phyloP scores from a whole-genome alignment of 2,329 filamentous ascomycete genomes.

The Verticillium klebahnii region DNA sequence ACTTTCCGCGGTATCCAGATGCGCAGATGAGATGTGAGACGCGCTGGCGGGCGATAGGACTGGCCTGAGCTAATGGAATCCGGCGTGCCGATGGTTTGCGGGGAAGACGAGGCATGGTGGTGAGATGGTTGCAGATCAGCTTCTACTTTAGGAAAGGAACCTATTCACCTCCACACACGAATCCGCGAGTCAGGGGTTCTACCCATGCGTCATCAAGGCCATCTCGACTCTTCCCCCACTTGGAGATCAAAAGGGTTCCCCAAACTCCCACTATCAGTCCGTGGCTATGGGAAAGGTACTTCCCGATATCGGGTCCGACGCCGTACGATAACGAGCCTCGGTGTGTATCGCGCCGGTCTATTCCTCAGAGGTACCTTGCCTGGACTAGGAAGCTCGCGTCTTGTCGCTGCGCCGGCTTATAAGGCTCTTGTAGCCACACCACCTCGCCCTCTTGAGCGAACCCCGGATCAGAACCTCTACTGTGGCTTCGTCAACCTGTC shows the following conservation, averaged over 20 bases:
- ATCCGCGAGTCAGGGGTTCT: background rate
- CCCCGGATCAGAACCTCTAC: background rate
- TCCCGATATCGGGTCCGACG: background rate
- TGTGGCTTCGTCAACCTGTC: background rate
- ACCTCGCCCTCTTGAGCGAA: background rate
- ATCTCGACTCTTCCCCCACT: background rate
- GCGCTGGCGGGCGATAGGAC: conserved; percentile 22
- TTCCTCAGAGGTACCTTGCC: background rate
- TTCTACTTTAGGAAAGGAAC: conserved; percentile 12
- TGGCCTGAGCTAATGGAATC: conserved; percentile 4
- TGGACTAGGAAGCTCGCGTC: background rate
- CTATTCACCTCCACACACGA: conserved; percentile 5
- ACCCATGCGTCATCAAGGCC: background rate
- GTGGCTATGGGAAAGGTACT: background rate
- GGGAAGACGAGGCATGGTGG: background rate
- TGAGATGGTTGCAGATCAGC: background rate
- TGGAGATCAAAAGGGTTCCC: background rate
- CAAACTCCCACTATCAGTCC: background rate
- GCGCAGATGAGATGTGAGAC: conserved; percentile 25
- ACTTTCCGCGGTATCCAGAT: conserved; percentile 29
- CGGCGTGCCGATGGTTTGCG: conserved; percentile 14
- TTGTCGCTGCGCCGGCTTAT: background rate
- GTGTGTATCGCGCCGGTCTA: background rate
- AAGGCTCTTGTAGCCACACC: background rate
- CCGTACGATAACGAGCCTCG: background rate